Conservation (phyloP, 768 basidiomycete genomes). For the Leccinum barrowsii region DNA sequence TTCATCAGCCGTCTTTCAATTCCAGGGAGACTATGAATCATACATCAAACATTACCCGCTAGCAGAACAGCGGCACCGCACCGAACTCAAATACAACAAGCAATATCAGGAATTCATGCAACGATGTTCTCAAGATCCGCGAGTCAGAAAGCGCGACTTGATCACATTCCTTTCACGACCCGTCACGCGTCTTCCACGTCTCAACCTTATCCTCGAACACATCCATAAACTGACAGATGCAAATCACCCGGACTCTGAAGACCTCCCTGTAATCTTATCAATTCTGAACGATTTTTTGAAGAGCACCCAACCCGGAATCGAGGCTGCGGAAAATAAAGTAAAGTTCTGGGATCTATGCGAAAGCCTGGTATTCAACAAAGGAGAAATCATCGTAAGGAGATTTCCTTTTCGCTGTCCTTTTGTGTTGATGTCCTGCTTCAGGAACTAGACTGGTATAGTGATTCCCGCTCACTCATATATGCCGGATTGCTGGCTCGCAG, state of each 20-base stretch:
- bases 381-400: constrained; percentile 74
- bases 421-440: constrained; percentile 28
- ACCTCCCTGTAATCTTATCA: constrained; percentile 65
- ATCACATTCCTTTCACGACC: constrained; percentile 83
- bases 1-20: constrained; percentile 35
- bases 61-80: constrained; percentile 76
- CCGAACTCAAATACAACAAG: constrained; percentile 66
- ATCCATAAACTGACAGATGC: constrained; percentile 63
- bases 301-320: constrained; percentile 87
- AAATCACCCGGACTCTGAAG: constrained; percentile 78
- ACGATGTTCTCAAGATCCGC: constrained; percentile 57
- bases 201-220: constrained; percentile 71
- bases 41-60: constrained; percentile 90
- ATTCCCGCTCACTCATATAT: constrained; percentile 69
- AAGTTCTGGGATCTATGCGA: constrained; percentile 83
- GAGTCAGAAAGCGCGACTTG: constrained; percentile 71
- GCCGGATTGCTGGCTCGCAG: constrained; percentile 61
- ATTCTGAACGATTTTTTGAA: constrained; percentile 73
- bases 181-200: constrained; percentile 81
- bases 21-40: constrained; percentile 66
- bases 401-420: not conserved
- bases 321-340: constrained; percentile 86
- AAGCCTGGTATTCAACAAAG: constrained; percentile 67
- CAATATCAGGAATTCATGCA: constrained; percentile 67
- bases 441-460: constrained; percentile 82